Evolutionary conservation across 1,139 yeast species (phyloP).

Genomic region (Candida glucosophila): DNA sequence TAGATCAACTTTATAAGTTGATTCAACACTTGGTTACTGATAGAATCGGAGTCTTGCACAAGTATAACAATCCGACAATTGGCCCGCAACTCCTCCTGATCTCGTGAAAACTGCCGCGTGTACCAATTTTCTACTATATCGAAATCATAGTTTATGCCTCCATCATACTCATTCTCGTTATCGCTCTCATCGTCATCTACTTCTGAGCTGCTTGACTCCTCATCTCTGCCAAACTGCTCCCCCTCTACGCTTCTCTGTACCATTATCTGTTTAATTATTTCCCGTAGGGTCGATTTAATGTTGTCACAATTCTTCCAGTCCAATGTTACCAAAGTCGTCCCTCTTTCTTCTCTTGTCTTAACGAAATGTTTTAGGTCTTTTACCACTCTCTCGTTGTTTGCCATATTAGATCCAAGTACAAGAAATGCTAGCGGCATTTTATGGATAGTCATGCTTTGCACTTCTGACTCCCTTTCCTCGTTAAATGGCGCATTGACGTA

Average conservation of each 20-base stretch:
- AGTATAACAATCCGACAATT: conserved; percentile 30
- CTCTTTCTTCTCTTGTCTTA: conserved; percentile 3
- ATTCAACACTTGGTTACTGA: conserved; percentile 42
- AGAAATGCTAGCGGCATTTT: conserved; percentile 37
- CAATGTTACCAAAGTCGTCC: conserved; percentile 24
- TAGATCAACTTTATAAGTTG: conserved; percentile 41
- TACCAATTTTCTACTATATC: conserved; percentile 46
- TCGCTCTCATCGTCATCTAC: conserved; percentile 6
- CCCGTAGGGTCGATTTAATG: conserved; percentile 30
- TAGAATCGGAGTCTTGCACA: conserved; percentile 60
- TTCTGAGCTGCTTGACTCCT: conserved; percentile 4
- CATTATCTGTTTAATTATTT: conserved; percentile 26
- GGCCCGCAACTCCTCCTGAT: conserved; percentile 6
- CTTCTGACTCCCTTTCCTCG: conserved; percentile 3
- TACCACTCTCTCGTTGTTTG: conserved; percentile 45
- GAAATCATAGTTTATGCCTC: conserved; percentile 38
- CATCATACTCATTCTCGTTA: conserved; percentile 6
- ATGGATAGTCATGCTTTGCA: conserved; percentile 1
- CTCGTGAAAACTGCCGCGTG: conserved; percentile 8
- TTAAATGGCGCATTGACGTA: conserved; percentile 14
- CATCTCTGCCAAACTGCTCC: conserved; percentile 4
- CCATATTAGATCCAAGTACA: conserved; percentile 46
- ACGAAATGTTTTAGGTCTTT: conserved; percentile 29
- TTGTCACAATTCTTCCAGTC: conserved; percentile 35
- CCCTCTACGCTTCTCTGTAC: conserved; percentile 4